These are phyloP conservation scores for Thymus quinquecostatus DNA, from an alignment of 257 asterid species.

Conservation along the genomic window DNA sequence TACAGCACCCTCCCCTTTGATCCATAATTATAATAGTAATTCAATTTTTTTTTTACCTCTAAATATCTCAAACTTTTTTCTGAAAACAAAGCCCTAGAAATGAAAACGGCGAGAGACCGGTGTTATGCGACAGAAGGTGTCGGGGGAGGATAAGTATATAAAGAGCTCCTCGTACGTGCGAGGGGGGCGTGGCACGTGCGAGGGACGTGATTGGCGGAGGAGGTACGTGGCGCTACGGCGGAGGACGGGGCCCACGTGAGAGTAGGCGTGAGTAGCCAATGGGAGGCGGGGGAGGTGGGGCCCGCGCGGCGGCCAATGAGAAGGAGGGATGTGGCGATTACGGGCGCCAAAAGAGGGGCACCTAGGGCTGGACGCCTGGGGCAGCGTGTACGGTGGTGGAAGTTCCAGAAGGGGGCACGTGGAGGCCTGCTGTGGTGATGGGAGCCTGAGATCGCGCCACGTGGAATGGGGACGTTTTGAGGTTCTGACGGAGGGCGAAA, in stretches of 20 bases:
- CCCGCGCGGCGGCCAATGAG: conserved; percentile 34
- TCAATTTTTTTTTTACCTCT: background rate
- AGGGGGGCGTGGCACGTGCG: conserved; percentile 11
- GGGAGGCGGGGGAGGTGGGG: conserved; percentile 17
- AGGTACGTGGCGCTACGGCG: conserved; percentile 44
- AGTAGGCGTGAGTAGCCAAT: conserved; percentile 29
- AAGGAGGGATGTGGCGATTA: conserved; percentile 39
- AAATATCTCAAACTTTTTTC: too few species aligned
- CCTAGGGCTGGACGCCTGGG: conserved; percentile 35
- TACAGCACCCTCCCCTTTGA: conserved; percentile 72
- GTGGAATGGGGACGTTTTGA: conserved; percentile 18
- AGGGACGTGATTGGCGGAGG: conserved; percentile 37
- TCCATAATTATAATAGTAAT: conserved; percentile 34
- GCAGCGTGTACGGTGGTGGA: conserved; percentile 38
- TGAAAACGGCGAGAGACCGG: background rate
- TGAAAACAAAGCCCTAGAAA: background rate
- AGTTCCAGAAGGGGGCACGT: conserved; percentile 36
- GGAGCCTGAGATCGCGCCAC: conserved; percentile 27
- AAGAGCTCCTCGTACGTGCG: conserved; percentile 44
- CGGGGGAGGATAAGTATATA: conserved; percentile 28
- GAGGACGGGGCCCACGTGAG: conserved; percentile 39
- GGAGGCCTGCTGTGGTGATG: background rate
- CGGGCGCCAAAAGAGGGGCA: conserved; percentile 32
- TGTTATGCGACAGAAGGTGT: background rate
- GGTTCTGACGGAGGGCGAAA: background rate